Evolutionary conservation across 108 stramenopile species (phyloP), one percentile per base, ranked within the genome.

Genomic region (Pseudonitzschia delicatissima): DNA sequence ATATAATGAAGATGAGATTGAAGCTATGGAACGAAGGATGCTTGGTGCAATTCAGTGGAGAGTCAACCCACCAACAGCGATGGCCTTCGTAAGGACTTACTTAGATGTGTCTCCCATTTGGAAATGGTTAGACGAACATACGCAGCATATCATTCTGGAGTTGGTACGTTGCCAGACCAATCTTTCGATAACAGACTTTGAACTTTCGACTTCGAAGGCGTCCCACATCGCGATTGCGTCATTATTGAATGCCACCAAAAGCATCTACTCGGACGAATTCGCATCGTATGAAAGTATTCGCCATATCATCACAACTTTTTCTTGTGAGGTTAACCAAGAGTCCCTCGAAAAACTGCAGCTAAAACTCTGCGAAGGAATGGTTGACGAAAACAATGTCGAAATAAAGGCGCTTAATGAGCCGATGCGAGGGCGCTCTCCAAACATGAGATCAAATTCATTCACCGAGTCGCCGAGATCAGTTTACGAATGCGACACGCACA

Each of bases 31-130:
- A 62, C 12, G 45, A 18, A 37, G 8, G 5, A 29, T 70, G 39
- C 34, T 79, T 45, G 32, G 40, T n/a, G 77, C 82, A 9, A 61
- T 90, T 15, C 4, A 70, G 31, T 85, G 80, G 80, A 64, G 71
- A 12, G 57, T 81, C 23, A 74, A 81, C 55, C 80, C 80, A 23
- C 80, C 80, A 7, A 79, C 77, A 23, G 59, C 77, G 15, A 55
- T 45, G 31, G 45, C 32, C 1, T 72, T 72, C 45, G 71, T 64
- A 31, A 13, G 40, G 9, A 42, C 20, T 21, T 62, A 57, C 52
- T 31, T 72, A 7, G 51, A 55, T 15, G 33, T 72, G 4, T 45
- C 67, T 5, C 11, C 50, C n/a, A 25, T 18, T 9, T 35, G 23
- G 27, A 36, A 53, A 26, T 39, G 68, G 2, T 21, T 68, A 37